phyloP scores from a whole-genome alignment of 2,329 filamentous ascomycete genomes.

The Scedosporium minutisporum region DNA sequence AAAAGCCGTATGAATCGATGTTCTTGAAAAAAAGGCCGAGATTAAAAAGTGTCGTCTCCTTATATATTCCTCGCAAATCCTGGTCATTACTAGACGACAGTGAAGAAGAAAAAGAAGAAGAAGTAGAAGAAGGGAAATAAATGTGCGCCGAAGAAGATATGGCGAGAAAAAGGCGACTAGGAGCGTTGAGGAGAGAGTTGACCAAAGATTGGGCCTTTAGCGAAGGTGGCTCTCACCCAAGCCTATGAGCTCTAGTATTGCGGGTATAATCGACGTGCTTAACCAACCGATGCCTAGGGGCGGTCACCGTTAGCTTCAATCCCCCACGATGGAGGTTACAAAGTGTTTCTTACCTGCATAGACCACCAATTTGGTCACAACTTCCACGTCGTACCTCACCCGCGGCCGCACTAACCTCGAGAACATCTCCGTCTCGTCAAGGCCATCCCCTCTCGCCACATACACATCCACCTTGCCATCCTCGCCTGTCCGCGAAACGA shows the following conservation, averaged over 20 bases:
- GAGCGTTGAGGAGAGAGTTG: background rate
- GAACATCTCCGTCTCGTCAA: conserved; percentile 73
- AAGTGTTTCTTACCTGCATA: conserved; percentile 62
- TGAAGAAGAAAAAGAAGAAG: background rate
- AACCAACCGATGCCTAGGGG: conserved; percentile 68
- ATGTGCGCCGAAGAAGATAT: background rate
- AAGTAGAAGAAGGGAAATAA: background rate
- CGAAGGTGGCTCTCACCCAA: conserved; percentile 33
- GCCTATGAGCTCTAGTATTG: conserved; percentile 57
- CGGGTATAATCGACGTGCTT: conserved; percentile 64
- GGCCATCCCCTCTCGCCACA: conserved; percentile 34
- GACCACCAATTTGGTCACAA: conserved; percentile 91
- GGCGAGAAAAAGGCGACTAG: background rate
- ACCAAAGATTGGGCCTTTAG: background rate
- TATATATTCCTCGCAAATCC: background rate
- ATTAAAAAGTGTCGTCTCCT: background rate
- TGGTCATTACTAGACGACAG: background rate
- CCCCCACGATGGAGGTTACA: conserved; percentile 8
- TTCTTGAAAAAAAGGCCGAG: background rate
- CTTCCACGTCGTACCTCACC: conserved; percentile 95
- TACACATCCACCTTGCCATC: background rate
- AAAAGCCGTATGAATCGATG: background rate
- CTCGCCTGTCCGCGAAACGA: conserved; percentile 20
- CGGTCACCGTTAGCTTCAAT: conserved; percentile 9
- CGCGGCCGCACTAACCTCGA: conserved; percentile 73